phyloP scores from a whole-genome alignment of 768 basidiomycete genomes.

The Coprinopsis strossmayeri region DNA sequence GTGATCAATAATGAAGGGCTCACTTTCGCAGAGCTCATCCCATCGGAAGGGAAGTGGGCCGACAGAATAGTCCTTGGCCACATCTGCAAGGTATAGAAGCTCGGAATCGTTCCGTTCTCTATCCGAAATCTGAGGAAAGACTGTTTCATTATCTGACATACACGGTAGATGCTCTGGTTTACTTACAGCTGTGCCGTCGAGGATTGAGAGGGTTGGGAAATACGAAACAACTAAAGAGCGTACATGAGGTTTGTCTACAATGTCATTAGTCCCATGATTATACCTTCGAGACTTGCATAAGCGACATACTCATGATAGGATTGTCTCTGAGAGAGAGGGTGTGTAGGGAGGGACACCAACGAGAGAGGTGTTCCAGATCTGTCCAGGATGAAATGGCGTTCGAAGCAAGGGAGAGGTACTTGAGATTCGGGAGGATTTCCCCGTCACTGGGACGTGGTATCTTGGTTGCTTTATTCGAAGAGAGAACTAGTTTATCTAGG shows the following conservation, averaged over 20 bases:
- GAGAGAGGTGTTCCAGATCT: slow-evolving; percentile 55
- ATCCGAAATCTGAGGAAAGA: slow-evolving; percentile 45
- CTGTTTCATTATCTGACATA: not conserved
- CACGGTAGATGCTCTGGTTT: slow-evolving; percentile 6
- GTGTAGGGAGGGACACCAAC: slow-evolving; percentile 65
- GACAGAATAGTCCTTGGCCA: slow-evolving; percentile 39
- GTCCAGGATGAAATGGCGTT: slow-evolving; percentile 57
- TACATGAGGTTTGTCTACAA: slow-evolving; percentile 20
- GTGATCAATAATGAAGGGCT: slow-evolving; percentile 15
- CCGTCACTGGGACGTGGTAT: slow-evolving; percentile 37
- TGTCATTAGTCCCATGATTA: slow-evolving; percentile 26
- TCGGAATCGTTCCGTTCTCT: slow-evolving; percentile 79
- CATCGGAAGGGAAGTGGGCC: slow-evolving; percentile 62
- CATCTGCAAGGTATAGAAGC: slow-evolving; percentile 70
- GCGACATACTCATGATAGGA: slow-evolving; percentile 45
- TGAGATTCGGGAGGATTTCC: slow-evolving; percentile 30
- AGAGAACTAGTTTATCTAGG: slow-evolving; percentile 57
- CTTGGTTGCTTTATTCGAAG: slow-evolving; percentile 48
- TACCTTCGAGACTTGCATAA: too few relatives aligned
- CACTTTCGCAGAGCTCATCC: slow-evolving; percentile 57
- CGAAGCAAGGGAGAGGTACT: slow-evolving; percentile 55
- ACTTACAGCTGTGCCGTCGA: slow-evolving; percentile 64
- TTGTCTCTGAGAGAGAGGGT: slow-evolving; percentile 58
- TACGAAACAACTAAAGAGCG: slow-evolving; percentile 63
- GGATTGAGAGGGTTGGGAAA: slow-evolving; percentile 50